Evolutionary conservation across 1,284 basidiomycete species (phyloP), one percentile per base, ranked within the genome.

Genomic region (Cutaneotrichosporon cyanovorans): DNA sequence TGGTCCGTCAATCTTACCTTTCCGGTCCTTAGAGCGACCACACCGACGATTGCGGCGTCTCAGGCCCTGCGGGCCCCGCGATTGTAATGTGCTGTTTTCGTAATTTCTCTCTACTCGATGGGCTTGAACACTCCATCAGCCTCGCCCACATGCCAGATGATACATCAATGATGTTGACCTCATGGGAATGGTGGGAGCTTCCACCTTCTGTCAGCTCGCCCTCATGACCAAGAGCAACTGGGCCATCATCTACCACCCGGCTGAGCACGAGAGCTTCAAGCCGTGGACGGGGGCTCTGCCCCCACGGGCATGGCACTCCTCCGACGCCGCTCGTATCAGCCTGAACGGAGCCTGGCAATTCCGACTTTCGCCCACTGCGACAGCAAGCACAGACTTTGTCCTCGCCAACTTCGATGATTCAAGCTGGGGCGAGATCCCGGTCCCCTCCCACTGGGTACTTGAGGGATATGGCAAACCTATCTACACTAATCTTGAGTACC

Each of bases 261-360:
- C 37, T 4, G 53, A 52, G 40, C 44, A 52, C 38, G 56, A 57
- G 40, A 36, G 16, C n/a, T 23, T 28, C 12, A 5, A 6, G 19
- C 56, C 56, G 6, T 16, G 44, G 23, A 9, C 16, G 4, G 41
- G 47, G 2, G 30, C 45, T 9, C 32, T 46, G 4, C 21, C 39
- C 2, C 50, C 56, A 2, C 52, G 56, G 6, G 47, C 56, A 21
- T 57, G 46, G 46, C 31, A 51, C 30, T 8, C 34, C 10, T 36
- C 41, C 2, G 45, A 55, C 25, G 46, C 45, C 2, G 37, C 37
- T 1, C 22, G 31, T 10, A 19, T 49, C 19, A 33, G 42, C 45
- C 55, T 59, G 36, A 55, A 59, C 36, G 57, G 46, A 34, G 30
- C 48, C 25, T 59, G 53, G 53, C 35, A 32, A 11, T 59, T 59